phyloP scores from a whole-genome alignment of 192 early-diverging fungal genomes.

The Haplosporangium gracile region DNA sequence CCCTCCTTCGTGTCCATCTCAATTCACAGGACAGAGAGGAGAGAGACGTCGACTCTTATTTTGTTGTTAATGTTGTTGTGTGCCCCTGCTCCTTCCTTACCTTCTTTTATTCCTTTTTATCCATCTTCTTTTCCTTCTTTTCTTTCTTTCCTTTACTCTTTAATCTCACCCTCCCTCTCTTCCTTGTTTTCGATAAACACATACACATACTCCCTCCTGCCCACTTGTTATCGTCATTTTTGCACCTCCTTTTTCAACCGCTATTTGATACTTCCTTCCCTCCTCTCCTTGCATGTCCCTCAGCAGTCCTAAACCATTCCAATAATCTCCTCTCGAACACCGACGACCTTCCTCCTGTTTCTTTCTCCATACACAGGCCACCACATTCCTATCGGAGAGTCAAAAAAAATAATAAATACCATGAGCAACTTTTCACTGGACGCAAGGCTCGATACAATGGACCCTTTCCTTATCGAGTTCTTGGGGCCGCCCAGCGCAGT shows the following conservation, averaged over 20 bases:
- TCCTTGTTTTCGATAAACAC: background rate
- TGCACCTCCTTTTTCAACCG: background rate
- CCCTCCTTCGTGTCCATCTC: too few species aligned
- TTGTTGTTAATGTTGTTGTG: too few species aligned
- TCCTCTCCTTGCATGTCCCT: too few species aligned
- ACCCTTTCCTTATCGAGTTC: constrained; percentile 22
- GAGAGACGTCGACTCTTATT: too few species aligned
- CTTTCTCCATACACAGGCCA: background rate
- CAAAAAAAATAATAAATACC: background rate
- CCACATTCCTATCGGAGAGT: background rate
- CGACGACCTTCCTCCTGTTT: background rate
- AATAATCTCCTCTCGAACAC: background rate
- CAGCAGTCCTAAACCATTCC: too few species aligned
- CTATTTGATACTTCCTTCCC: too few species aligned
- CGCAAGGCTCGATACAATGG: constrained; percentile 7
- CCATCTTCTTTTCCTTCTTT: background rate
- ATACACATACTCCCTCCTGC: background rate
- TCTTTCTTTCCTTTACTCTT: background rate
- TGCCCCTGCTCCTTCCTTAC: background rate
- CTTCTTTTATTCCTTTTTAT: background rate
- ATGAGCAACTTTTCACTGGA: constrained; percentile 15
- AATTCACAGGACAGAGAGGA: too few species aligned
- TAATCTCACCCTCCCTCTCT: background rate
- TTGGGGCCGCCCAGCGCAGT: constrained; percentile 21
- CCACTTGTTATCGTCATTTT: background rate